Evolutionary conservation across 2,329 filamentous ascomycete species (phyloP), one percentile per base, ranked within the genome.

Genomic region (Colletotrichum costaricense): DNA sequence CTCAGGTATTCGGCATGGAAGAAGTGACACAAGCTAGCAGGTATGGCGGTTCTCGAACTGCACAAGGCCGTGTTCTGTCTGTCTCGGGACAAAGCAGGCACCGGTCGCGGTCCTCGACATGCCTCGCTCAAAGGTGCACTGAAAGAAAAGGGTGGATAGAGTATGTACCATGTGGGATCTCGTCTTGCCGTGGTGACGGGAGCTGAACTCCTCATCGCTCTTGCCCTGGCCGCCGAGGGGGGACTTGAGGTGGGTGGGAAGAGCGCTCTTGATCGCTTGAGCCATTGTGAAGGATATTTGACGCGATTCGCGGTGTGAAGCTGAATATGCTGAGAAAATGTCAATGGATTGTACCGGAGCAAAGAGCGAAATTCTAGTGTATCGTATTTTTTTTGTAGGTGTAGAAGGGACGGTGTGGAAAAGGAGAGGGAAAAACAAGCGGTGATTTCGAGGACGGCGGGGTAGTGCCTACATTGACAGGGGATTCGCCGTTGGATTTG

Each of bases 191-290:
- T 95, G 93, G 82, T 94, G 94, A 82, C 92, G 91, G 78, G 88
- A 87, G 78, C 88, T 85, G 76, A 91, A 88, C 76, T 86, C 86
- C 75, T 86, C 86, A 70, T 84, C 85, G 46, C 83, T 84, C 73
- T 75, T 75, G 75, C 84, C 88, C 49, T 71, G 72, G 74, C 82
- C 82, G 63, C 79, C 82, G 42, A 75, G 64, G 38, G 81, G 80
- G 73, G 85, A 84, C 89, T 95, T 96, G 80, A 98, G 89, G 88
- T 97, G 96, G 56, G 93, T 88, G 76, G 95, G 95, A 79, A 98
- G 87, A 76, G 94, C 93, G 85, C 90, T 92, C 87, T 91, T 95
- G 79, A 92, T 86, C 78, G 87, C 87, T 80, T 90, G 88, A 76
- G 93, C 92, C 93, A 96, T 96, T 79, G 80, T 85, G 80, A 77